Evolutionary conservation across 805 yeast species (phyloP).

Genomic region (Teunomyces atbi): DNA sequence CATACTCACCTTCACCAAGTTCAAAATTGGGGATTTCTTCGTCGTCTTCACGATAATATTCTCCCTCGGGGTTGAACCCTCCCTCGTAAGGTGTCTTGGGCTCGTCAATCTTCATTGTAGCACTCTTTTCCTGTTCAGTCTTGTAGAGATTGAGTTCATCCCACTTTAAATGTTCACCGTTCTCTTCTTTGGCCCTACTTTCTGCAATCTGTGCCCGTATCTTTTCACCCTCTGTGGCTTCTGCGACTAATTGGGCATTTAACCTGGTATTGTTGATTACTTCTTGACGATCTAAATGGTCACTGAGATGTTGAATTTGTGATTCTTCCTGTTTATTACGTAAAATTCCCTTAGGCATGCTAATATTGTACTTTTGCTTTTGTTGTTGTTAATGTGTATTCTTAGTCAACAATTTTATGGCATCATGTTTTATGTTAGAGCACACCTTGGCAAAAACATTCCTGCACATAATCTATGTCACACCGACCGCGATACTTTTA

Average conservation of each 20-base stretch:
- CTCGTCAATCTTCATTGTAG: slow-evolving; percentile 85
- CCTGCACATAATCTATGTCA: neutral
- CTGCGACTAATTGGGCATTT: slow-evolving; percentile 56
- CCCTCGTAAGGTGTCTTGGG: slow-evolving; percentile 96
- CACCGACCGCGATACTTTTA: neutral
- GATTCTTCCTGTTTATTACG: slow-evolving; percentile 42
- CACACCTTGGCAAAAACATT: neutral
- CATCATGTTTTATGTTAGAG: neutral
- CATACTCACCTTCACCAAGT: slow-evolving; percentile 56
- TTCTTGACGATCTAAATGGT: slow-evolving; percentile 56
- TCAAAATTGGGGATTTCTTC: slow-evolving; percentile 47
- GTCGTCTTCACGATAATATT: slow-evolving; percentile 59
- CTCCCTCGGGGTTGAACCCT: slow-evolving; percentile 78
- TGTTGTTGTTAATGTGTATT: too few species aligned
- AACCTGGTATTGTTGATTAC: slow-evolving; percentile 77
- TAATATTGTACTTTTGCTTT: neutral
- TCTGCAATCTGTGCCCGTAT: slow-evolving; percentile 47
- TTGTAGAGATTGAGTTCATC: slow-evolving; percentile 74
- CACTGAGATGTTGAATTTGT: slow-evolving; percentile 8
- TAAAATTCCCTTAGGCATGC: slow-evolving; percentile 44
- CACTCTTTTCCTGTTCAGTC: slow-evolving; percentile 68
- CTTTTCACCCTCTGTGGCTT: slow-evolving; percentile 40
- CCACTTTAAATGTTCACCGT: slow-evolving; percentile 61
- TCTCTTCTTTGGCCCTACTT: slow-evolving; percentile 12
- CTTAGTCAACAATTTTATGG: neutral